Evolutionary conservation across 1,139 yeast genomes (phyloP), one percentile per base, ranked within the genome.

Genomic region (Lizanozyma gosingica): DNA sequence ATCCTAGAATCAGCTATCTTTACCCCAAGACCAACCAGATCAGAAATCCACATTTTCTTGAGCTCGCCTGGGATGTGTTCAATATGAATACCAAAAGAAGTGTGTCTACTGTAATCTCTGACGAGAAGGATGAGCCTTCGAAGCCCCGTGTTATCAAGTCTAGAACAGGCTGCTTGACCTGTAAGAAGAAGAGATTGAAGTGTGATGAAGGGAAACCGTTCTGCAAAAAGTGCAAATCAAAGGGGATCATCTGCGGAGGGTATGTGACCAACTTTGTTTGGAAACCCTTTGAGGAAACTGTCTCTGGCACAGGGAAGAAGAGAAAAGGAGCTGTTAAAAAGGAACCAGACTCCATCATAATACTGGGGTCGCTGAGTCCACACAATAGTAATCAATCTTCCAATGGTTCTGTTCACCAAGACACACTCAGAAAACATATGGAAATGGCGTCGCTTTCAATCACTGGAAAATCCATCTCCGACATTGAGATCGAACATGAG

Each of bases 241-340:
- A 67, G 52, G 67, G 64, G 35, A 65, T 71, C 16, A 63, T 58
- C 15, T 78, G 83, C 53, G 82, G 80, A 4, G 86, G 86, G 1
- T 80, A 80, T 50, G 77, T 80, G 3, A 76, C 76, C 22, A 71
- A 70, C 40, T 80, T 76, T 61, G 77, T 77, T 51, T 80, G 86
- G 86, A 65, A 76, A 48, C 64, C 76, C 6, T 79, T 78, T 44
- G 59, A 63, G 17, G 15, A 15, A 9, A 14, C 36, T 4, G 16
- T 17, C 16, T 17, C 4, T 4, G 14, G n/a, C 16, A 11, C 9
- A 6, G 29, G 29, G 29, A 22, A 35, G 14, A 36, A 27, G 15
- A 22, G 17, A 37, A 41, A 33, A 35, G 40, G 35, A 22, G 39
- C 29, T 32, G 29, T 35, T 9, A 34, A 33, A n/a, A 18, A 33